Evolutionary conservation across 805 yeast species (phyloP).

Genomic region (Starmera quercuum): DNA sequence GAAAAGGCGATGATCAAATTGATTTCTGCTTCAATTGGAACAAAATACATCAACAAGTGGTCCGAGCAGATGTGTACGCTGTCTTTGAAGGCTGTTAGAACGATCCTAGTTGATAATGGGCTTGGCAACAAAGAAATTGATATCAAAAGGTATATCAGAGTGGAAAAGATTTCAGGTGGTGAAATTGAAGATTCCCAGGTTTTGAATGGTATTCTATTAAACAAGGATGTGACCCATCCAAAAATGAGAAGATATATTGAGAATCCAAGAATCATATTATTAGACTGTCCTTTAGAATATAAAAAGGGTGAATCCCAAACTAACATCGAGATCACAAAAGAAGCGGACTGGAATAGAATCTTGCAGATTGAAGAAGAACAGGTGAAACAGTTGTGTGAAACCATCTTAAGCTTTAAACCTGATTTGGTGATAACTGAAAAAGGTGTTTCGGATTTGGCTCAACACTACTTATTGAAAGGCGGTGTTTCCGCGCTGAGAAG

Average conservation of each 20-base stretch:
- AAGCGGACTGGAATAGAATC: constrained; percentile 92
- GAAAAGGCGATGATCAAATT: constrained; percentile 82
- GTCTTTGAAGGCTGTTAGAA: constrained; percentile 81
- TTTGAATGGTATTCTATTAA: constrained; percentile 84
- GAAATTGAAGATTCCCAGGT: constrained; percentile 87
- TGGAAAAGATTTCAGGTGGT: constrained; percentile 97
- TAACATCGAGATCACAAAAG: constrained; percentile 92
- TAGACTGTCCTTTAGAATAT: constrained; percentile 96
- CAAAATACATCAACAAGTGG: constrained; percentile 91
- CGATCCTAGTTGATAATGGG: constrained; percentile 60
- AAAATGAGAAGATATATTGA: constrained; percentile 88
- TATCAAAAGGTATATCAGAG: constrained; percentile 83
- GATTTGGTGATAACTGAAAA: constrained; percentile 95
- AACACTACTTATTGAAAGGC: constrained; percentile 89
- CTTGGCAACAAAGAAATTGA: constrained; percentile 73
- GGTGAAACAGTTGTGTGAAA: constrained; percentile 79
- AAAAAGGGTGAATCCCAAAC: constrained; percentile 99
- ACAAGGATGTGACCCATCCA: constrained; percentile 98
- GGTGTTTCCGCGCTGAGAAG: constrained; percentile 91
- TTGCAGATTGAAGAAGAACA: constrained; percentile 98
- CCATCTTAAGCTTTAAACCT: constrained; percentile 77
- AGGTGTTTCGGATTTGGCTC: constrained; percentile 97
- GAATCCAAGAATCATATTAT: constrained; percentile 80
- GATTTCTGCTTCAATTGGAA: constrained; percentile 89
- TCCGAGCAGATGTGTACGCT: constrained; percentile 83